phyloP scores from a whole-genome alignment of 352 stramenopile genomes.

The Pythium aristosporum region DNA sequence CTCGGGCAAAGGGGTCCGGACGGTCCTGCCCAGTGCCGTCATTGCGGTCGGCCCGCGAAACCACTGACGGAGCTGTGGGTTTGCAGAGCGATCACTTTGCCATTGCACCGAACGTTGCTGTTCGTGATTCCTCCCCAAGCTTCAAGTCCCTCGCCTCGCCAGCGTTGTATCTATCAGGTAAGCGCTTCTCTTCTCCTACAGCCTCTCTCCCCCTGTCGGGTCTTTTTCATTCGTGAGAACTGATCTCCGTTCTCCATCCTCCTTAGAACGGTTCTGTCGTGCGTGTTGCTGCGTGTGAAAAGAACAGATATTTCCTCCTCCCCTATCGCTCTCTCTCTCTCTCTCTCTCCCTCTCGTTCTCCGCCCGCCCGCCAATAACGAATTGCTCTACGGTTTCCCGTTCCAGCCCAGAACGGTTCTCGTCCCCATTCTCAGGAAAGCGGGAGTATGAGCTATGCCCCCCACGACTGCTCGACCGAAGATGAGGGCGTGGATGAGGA shows the following conservation, averaged over 20 bases:
- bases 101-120: conserved; percentile 3
- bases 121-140: neutral
- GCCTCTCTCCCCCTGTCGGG: conserved; percentile 4
- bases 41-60: conserved; percentile 15
- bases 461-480: conserved; percentile 25
- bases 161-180: conserved; percentile 1
- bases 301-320: neutral
- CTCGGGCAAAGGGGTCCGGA: neutral
- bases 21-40: conserved; percentile 8
- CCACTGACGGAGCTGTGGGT: neutral
- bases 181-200: conserved; percentile 1
- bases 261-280: neutral
- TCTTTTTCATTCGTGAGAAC: conserved; percentile 5
- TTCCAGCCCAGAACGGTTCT: conserved; percentile 3
- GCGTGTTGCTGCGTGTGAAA: neutral
- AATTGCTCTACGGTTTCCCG: neutral
- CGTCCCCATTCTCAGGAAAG: conserved; percentile 1
- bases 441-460: conserved; percentile 32
- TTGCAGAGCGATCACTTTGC: conserved; percentile 5
- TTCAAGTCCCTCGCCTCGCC: conserved; percentile 4
- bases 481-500: conserved; percentile 54
- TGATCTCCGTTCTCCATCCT: conserved; percentile 3
- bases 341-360: neutral
- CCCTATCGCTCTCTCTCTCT: neutral
- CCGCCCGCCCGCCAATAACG: neutral